These are phyloP conservation scores for Penicillium sp. DNA, from an alignment of 2,329 filamentous ascomycete species.

Conservation along the genomic window DNA sequence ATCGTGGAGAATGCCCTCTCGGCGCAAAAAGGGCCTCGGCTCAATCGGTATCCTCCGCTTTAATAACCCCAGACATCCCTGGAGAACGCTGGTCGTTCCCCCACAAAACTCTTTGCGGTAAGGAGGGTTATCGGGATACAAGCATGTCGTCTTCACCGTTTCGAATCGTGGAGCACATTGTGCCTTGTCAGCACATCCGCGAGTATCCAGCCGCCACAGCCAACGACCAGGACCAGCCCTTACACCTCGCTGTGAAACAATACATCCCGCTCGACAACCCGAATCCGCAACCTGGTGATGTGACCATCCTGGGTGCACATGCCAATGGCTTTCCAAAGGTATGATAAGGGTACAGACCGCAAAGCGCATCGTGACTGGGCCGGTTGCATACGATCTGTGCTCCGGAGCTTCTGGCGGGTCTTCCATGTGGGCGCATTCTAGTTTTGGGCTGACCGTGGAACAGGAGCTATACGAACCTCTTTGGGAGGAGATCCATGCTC, in stretches of 20 bases:
- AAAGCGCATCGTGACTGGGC: neutral
- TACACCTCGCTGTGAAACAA: constrained; percentile 80
- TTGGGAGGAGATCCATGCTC: constrained; percentile 76
- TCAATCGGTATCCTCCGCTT: constrained; percentile 3
- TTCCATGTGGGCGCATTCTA: neutral
- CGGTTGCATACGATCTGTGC: neutral
- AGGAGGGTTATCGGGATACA: neutral
- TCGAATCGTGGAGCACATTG: constrained; percentile 69
- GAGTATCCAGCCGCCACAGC: constrained; percentile 76
- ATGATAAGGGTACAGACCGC: constrained; percentile 6
- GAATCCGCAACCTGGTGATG: constrained; percentile 68
- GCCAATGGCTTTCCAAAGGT: constrained; percentile 94
- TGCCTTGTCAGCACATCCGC: constrained; percentile 76
- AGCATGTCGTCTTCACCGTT: constrained; percentile 50
- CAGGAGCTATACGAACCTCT: constrained; percentile 90
- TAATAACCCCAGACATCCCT: constrained; percentile 9
- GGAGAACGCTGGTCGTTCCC: neutral
- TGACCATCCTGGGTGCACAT: constrained; percentile 84
- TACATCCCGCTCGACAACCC: constrained; percentile 76
- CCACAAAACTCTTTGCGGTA: neutral
- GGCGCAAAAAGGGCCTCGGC: constrained; percentile 10
- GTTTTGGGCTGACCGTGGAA: constrained; percentile 4
- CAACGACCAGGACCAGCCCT: constrained; percentile 70
- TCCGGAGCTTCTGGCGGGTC: neutral
- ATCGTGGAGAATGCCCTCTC: constrained; percentile 2